phyloP scores from a whole-genome alignment of 2,329 filamentous ascomycete species.

The Fusarium haematococcum region DNA sequence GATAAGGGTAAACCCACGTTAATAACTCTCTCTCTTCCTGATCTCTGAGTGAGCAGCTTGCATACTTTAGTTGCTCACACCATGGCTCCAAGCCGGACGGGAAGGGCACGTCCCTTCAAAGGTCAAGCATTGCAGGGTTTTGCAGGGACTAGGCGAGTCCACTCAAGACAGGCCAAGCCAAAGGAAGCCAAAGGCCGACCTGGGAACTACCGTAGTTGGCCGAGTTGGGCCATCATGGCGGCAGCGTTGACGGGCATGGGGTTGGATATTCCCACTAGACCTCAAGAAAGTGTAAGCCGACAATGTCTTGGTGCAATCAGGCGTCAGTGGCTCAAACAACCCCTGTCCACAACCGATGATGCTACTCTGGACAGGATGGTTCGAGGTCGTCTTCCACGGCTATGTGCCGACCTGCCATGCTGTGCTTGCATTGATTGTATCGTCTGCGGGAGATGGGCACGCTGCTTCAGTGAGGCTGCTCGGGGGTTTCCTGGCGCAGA shows the following conservation, averaged over 20 bases:
- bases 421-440: constrained; percentile 1
- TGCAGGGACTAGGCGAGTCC: constrained; percentile 13
- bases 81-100: constrained; percentile 36
- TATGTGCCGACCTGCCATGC: background rate
- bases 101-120: constrained; percentile 39
- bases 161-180: constrained; percentile 7
- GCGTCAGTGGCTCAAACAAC: constrained; percentile 26
- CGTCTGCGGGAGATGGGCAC: constrained; percentile 29
- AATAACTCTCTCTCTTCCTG: constrained; percentile 36
- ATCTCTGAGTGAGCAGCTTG: constrained; percentile 29
- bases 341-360: constrained; percentile 13
- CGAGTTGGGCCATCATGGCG: constrained; percentile 30
- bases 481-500: constrained; percentile 26
- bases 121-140: constrained; percentile 36
- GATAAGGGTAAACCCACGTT: constrained; percentile 40
- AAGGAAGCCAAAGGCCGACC: constrained; percentile 32
- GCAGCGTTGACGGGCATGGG: constrained; percentile 33
- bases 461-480: constrained; percentile 22
- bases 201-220: constrained; percentile 35
- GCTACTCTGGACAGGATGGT: constrained; percentile 7
- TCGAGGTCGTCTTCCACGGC: background rate
- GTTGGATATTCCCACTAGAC: constrained; percentile 27
- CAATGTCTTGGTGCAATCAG: constrained; percentile 11
- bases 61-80: constrained; percentile 22
- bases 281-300: constrained; percentile 19